phyloP scores from a whole-genome alignment of 73 alveolate genomes.

The Paramecium tetraurelia region DNA sequence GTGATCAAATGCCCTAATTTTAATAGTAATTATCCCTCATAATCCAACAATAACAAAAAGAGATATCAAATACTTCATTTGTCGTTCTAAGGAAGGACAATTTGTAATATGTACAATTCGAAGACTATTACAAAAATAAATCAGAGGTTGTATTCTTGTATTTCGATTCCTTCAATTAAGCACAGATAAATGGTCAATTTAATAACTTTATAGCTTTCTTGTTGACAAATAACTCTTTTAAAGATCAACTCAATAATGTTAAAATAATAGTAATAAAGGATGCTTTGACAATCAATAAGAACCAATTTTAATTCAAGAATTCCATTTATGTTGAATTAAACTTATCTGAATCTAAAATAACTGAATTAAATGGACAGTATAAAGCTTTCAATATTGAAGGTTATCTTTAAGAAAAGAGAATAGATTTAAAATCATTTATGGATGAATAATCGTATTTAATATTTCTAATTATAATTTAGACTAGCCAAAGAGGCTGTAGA shows the following conservation, averaged over 20 bases:
- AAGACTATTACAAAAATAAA: background rate
- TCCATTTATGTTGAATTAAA: background rate
- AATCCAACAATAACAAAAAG: background rate
- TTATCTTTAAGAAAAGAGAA: background rate
- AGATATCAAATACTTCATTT: background rate
- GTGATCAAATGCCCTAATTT: background rate
- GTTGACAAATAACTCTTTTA: background rate
- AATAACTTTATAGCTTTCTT: background rate
- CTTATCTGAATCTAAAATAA: background rate
- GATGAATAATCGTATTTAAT: background rate
- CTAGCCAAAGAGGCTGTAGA: slow-evolving; percentile 93
- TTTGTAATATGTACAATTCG: background rate
- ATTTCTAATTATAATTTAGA: background rate
- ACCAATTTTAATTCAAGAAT: background rate
- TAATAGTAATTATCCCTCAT: background rate
- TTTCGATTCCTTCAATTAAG: slow-evolving; percentile 8
- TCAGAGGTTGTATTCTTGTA: background rate
- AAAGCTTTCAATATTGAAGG: background rate
- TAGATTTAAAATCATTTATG: slow-evolving; percentile 10
- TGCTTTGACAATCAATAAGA: background rate
- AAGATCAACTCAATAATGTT: background rate
- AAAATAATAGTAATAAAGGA: background rate
- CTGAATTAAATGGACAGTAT: background rate
- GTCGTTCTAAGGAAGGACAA: background rate
- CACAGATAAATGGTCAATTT: background rate